Evolutionary conservation across 2,329 filamentous ascomycete species (phyloP).

Genomic region (Phaeosphaeriaceae sp.): DNA sequence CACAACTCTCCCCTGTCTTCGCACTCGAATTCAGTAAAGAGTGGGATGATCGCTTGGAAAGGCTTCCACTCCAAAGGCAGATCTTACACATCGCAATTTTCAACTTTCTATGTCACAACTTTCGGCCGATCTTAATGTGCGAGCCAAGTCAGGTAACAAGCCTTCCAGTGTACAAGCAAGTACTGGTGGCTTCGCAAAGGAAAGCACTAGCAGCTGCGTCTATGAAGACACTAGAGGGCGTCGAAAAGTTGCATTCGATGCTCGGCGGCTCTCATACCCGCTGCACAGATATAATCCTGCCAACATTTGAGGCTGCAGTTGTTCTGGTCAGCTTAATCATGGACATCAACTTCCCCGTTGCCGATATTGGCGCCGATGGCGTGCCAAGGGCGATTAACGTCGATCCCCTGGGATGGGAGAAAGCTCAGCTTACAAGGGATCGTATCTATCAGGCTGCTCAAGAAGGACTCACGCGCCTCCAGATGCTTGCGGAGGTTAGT

Average conservation of each 20-base stretch:
- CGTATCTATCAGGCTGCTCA: not conserved
- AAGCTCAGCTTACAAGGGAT: not conserved
- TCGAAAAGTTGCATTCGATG: not conserved
- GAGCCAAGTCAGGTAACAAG: not conserved
- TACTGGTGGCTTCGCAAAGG: not conserved
- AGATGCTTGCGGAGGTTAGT: not conserved
- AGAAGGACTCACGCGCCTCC: not conserved
- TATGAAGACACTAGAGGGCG: not conserved
- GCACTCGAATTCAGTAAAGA: slow-evolving; percentile 10
- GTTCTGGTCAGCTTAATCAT: slow-evolving; percentile 3
- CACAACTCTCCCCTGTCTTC: slow-evolving; percentile 11
- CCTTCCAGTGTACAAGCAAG: not conserved
- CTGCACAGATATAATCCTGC: not conserved
- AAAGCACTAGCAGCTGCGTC: not conserved
- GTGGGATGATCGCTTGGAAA: slow-evolving; percentile 13
- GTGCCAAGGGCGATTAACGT: not conserved
- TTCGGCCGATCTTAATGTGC: not conserved
- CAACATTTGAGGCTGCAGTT: not conserved
- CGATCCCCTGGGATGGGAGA: not conserved
- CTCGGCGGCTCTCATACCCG: not conserved
- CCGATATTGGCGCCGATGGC: not conserved
- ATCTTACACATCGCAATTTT: slow-evolving; percentile 7
- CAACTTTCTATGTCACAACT: not conserved
- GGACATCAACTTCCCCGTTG: not conserved
- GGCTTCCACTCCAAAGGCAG: slow-evolving; percentile 14